Percentiles rank a stretch among this genome's conserved stretches.
Evolutionary conservation across 2,329 filamentous ascomycete genomes (phyloP).

Genomic region (Hypocrella siamensis): DNA sequence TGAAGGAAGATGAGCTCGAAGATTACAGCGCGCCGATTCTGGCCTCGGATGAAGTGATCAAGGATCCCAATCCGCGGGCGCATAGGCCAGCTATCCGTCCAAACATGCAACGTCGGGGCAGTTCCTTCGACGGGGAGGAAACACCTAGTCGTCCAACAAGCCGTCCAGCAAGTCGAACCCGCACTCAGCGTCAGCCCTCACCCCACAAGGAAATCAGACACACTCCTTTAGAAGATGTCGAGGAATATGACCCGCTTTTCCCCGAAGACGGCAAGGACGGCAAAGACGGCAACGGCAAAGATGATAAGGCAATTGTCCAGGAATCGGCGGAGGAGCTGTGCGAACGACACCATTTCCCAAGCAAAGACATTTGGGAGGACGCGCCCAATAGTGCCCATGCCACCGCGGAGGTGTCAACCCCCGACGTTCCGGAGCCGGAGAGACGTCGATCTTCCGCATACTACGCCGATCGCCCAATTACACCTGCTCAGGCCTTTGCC

Average conservation of each 20-base stretch:
- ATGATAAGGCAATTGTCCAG: conserved; percentile 14
- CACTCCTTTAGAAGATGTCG: conserved; percentile 71
- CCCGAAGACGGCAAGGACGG: conserved; percentile 53
- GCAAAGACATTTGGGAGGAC: conserved; percentile 95
- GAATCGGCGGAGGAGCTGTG: conserved; percentile 28
- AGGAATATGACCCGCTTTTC: conserved; percentile 92
- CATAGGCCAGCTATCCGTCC: conserved; percentile 75
- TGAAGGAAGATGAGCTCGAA: conserved; percentile 25
- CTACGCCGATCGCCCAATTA: conserved; percentile 27
- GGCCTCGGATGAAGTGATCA: conserved; percentile 73
- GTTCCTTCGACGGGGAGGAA: conserved; percentile 38
- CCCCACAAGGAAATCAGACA: conserved; percentile 34
- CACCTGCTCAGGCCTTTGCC: conserved; percentile 49
- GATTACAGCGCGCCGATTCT: conserved; percentile 66
- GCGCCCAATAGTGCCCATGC: conserved; percentile 71
- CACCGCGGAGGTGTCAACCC: conserved; percentile 70
- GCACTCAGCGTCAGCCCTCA: conserved; percentile 38
- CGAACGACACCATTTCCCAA: conserved; percentile 63
- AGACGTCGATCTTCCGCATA: conserved; percentile 14
- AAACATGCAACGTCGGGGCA: conserved; percentile 45
- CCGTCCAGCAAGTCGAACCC: conserved; percentile 45
- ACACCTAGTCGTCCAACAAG: conserved; percentile 50
- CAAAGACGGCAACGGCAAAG: conserved; percentile 32
- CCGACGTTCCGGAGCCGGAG: conserved; percentile 33
- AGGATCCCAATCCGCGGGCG: conserved; percentile 51